phyloP scores from a whole-genome alignment of 1,284 basidiomycete genomes.

The Crucibulum parvulum region DNA sequence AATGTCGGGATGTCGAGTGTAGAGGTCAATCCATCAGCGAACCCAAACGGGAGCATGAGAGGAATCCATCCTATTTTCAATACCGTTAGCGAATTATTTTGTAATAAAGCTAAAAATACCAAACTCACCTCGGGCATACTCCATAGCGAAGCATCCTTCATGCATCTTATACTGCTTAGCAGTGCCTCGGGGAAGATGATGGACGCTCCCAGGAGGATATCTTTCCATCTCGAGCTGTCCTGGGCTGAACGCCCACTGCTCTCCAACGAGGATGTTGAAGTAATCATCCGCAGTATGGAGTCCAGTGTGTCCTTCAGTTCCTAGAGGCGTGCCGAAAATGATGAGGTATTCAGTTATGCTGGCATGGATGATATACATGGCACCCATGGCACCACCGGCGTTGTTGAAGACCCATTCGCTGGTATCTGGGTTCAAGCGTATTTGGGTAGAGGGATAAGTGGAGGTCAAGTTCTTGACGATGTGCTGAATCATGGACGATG shows the following conservation, averaged over 20 bases:
- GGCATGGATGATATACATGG: conserved; percentile 97
- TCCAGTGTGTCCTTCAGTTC: conserved; percentile 96
- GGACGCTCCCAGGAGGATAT: conserved; percentile 86
- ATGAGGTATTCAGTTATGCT: conserved; percentile 94
- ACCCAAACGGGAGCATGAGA: too few relatives aligned
- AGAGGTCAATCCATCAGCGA: too few relatives aligned
- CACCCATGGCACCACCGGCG: conserved; percentile 98
- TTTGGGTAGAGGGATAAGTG: conserved; percentile 63
- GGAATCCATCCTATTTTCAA: too few relatives aligned
- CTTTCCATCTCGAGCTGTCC: conserved; percentile 85
- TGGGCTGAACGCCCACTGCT: conserved; percentile 91
- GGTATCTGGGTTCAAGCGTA: conserved; percentile 67
- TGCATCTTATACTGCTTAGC: conserved; percentile 99
- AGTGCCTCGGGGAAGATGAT: conserved; percentile 82
- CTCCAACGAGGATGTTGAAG: conserved; percentile 93
- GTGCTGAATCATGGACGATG: conserved; percentile 74
- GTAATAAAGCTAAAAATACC: too few relatives aligned
- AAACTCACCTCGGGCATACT: conserved; percentile 87
- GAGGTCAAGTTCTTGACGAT: conserved; percentile 79
- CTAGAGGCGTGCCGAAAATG: conserved; percentile 95
- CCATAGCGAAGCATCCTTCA: conserved; percentile 93
- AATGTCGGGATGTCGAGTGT: too few relatives aligned
- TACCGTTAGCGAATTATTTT: too few relatives aligned
- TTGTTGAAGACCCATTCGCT: conserved; percentile 98
- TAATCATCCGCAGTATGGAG: conserved; percentile 97